These are phyloP conservation scores for Zasmidium cellare DNA, from an alignment of 2,329 filamentous ascomycete species.

Conservation along the genomic window DNA sequence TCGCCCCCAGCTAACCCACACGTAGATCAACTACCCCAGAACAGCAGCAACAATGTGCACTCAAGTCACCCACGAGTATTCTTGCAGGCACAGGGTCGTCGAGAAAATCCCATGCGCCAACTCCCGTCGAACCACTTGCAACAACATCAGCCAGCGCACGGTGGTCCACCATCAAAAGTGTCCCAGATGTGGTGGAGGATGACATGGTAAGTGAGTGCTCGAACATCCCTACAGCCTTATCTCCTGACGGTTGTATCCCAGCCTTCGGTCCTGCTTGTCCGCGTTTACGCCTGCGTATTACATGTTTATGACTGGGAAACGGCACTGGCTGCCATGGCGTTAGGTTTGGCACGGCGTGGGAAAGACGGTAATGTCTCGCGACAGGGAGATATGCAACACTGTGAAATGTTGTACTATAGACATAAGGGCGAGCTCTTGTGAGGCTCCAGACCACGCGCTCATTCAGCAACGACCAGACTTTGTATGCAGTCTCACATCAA, in stretches of 20 bases:
- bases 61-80: constrained; percentile 48
- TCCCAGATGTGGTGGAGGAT: constrained; percentile 46
- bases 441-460: not conserved
- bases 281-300: not conserved
- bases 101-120: constrained; percentile 49
- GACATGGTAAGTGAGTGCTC: constrained; percentile 1
- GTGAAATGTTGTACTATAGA: not conserved
- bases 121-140: constrained; percentile 44
- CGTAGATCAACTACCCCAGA: not conserved
- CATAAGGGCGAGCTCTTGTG: not conserved
- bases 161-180: constrained; percentile 52
- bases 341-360: not conserved
- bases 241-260: not conserved
- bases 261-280: not conserved
- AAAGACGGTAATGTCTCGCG: constrained; percentile 7
- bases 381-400: not conserved
- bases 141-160: constrained; percentile 42
- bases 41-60: constrained; percentile 43
- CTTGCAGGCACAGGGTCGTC: constrained; percentile 46
- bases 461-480: not conserved
- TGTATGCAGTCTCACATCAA: not conserved
- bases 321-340: not conserved
- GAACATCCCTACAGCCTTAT: not conserved
- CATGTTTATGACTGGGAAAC: not conserved
- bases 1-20: not conserved